These are phyloP conservation scores for Phlebiopsis gigantea DNA, from an alignment of 768 basidiomycete genomes.

Conservation along the genomic window DNA sequence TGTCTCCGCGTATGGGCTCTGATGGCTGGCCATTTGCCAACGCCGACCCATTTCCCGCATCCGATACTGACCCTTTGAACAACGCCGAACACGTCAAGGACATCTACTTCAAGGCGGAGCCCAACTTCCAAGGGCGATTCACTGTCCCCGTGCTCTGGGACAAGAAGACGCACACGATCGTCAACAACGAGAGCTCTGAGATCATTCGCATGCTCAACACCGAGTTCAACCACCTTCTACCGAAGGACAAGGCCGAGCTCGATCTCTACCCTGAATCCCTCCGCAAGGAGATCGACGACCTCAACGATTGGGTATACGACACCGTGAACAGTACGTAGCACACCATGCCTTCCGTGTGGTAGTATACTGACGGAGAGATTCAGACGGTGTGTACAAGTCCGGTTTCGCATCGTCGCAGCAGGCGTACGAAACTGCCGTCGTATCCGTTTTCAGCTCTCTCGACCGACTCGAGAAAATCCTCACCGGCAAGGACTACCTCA, in stretches of 20 bases:
- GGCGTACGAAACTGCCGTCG: constrained; percentile 78
- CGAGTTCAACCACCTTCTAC: constrained; percentile 70
- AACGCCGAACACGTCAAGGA: constrained; percentile 71
- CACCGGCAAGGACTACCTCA: constrained; percentile 73
- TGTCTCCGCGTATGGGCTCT: constrained; percentile 82
- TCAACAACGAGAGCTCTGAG: constrained; percentile 94
- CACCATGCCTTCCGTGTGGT: not conserved
- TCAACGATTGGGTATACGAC: constrained; percentile 86
- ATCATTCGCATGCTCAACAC: constrained; percentile 93
- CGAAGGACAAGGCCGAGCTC: constrained; percentile 55
- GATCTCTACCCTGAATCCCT: constrained; percentile 78
- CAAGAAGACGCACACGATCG: constrained; percentile 79
- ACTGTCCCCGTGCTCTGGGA: constrained; percentile 94
- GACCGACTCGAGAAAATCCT: constrained; percentile 78
- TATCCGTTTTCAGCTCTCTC: constrained; percentile 69
- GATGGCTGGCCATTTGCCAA: constrained; percentile 86
- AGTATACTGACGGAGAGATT: not conserved
- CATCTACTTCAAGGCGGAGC: constrained; percentile 74
- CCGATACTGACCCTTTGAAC: constrained; percentile 73
- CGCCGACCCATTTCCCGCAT: constrained; percentile 61
- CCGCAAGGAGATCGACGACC: constrained; percentile 69
- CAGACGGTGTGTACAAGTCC: constrained; percentile 83
- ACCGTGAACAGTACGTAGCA: constrained; percentile 65
- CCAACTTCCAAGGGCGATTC: constrained; percentile 70
- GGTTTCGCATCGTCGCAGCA: constrained; percentile 82